These are phyloP conservation scores for Mycosphaerella arachidis DNA, from an alignment of 2,329 filamentous ascomycete genomes.

Conservation along the genomic window DNA sequence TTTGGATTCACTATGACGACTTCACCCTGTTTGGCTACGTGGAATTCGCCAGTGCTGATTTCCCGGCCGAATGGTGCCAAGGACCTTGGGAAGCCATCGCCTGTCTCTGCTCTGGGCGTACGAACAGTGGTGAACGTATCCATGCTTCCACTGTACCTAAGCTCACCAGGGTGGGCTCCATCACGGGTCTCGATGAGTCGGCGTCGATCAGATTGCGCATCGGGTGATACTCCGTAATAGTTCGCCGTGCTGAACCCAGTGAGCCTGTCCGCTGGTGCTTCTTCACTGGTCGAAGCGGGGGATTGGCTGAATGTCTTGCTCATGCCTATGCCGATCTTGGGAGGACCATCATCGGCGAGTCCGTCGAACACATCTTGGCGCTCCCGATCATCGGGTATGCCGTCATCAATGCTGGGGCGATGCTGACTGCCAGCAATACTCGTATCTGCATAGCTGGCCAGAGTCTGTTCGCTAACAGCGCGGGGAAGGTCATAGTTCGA, in stretches of 20 bases:
- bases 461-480: constrained; percentile 9
- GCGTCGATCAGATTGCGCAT: constrained; percentile 10
- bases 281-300: background rate
- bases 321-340: background rate
- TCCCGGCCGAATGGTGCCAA: constrained; percentile 11
- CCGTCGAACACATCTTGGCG: too few relatives aligned
- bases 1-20: background rate
- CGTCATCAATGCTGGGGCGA: constrained; percentile 3
- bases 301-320: background rate
- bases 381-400: background rate
- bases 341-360: background rate
- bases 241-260: background rate
- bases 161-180: background rate
- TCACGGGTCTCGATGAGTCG: constrained; percentile 4
- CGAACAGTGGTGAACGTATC: constrained; percentile 19
- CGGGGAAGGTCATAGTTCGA: constrained; percentile 8
- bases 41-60: constrained; percentile 4
- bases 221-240: background rate
- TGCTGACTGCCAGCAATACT: constrained; percentile 18
- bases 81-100: constrained; percentile 1
- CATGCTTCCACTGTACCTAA: constrained; percentile 14
- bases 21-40: background rate
- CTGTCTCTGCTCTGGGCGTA: constrained; percentile 2
- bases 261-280: background rate
- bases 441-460: constrained; percentile 24